Base-by-base conservation (phyloP, 495 filamentous ascomycete species). In the Neurospora sp. region DNA sequence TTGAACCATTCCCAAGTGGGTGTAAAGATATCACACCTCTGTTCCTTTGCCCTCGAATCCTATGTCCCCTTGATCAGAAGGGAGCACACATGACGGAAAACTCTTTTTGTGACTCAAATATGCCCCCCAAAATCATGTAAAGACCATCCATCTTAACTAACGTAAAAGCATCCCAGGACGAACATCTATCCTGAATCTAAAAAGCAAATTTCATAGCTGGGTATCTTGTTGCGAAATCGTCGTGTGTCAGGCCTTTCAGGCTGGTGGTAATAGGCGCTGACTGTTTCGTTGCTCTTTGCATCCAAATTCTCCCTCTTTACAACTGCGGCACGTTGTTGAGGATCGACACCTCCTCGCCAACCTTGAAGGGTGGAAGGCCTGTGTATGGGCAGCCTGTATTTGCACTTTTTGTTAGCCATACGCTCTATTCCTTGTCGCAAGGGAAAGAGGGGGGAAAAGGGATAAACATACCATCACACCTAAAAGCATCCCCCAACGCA, bases 311-410 rank as follows among this genome's bases (percentile, higher is more conserved):
- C 12, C 5, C 27, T 10, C 48, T 4, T 85, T 79, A 99, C 69
- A 99, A 82, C 84, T 98, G 96, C 16, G 93, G 89, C 73, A 92
- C 89, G 77, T 97, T 91, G 78, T 96, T 94, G 74, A 96, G 73
- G 39, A 99, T 84, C 79, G 89, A 85, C 42, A 98, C 93, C 82
- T 98, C 93, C 85, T 99, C 94, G 4, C 96, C 96, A 4, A 93
- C 93, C 86, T 97, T 97, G 83, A 99, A 99, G 8, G 96, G 90
- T 3, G 96, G 96, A 70, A 98, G 84, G 9, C 96, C 96, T 74
- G 96, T 89, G 82, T 97, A 98, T 1, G 95, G 95, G 79, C 96
- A 98, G 2, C 93, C 92, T 72, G 86, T 35, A 35, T 35, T 61
- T 6, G 9, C 16, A 76, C 82, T 87, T 10, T 85, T 73, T 42